Evolutionary conservation across 2,329 filamentous ascomycete species (phyloP).

Genomic region (Venturia effusa): DNA sequence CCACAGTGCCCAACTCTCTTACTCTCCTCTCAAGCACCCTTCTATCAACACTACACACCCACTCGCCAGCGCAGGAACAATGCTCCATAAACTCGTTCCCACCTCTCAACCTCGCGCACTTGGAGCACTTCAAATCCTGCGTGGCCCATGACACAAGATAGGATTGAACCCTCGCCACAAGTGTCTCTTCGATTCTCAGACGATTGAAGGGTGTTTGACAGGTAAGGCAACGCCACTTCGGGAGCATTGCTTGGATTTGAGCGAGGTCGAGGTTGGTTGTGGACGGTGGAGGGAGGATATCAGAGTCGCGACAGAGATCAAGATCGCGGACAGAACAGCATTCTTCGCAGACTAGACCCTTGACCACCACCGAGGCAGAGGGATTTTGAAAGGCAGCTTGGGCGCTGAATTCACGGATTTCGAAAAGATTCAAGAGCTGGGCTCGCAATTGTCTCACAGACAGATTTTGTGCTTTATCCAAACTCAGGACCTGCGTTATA

Average conservation of each 20-base stretch:
- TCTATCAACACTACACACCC: conserved; percentile 57
- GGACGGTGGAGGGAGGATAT: conserved; percentile 50
- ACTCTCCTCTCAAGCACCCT: conserved; percentile 55
- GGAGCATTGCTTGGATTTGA: conserved; percentile 18
- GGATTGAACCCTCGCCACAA: conserved; percentile 67
- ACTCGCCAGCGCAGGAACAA: conserved; percentile 82
- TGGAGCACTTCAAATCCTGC: conserved; percentile 82
- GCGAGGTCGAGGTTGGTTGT: conserved; percentile 12
- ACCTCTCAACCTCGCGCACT: conserved; percentile 53
- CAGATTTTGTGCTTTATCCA: conserved; percentile 82
- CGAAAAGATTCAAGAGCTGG: conserved; percentile 80
- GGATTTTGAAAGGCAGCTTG: conserved; percentile 86
- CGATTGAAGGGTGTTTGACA: conserved; percentile 68
- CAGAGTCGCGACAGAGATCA: conserved; percentile 84
- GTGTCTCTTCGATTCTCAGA: conserved; percentile 71
- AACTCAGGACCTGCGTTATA: conserved; percentile 80
- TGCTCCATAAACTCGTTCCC: conserved; percentile 95
- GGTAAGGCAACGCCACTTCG: conserved; percentile 61
- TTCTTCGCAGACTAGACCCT: conserved; percentile 73
- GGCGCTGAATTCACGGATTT: conserved; percentile 84
- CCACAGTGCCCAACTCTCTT: conserved; percentile 62
- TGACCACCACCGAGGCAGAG: conserved; percentile 57
- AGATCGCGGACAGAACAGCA: conserved; percentile 84
- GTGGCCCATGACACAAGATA: conserved; percentile 70
- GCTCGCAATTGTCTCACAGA: conserved; percentile 83